Conservation (phyloP, 106 monocot species). For the Dioscorea alata region DNA sequence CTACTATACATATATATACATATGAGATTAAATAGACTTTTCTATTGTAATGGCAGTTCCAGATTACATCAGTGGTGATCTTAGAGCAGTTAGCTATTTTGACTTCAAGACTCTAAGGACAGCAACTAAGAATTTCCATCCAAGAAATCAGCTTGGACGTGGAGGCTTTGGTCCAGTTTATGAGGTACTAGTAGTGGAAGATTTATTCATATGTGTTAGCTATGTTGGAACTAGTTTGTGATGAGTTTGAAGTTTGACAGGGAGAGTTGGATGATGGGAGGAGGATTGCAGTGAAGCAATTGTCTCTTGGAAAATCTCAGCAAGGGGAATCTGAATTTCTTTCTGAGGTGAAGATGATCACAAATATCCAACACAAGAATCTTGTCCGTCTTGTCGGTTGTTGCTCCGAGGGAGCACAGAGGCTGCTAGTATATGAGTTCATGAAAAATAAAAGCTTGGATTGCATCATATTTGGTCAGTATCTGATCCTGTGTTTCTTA, state of each 20-base stretch:
- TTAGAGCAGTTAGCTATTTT: slow-evolving; percentile 33
- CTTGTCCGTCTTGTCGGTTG: slow-evolving; percentile 43
- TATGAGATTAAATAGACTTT: not conserved
- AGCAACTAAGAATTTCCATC: slow-evolving; percentile 40
- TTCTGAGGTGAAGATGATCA: slow-evolving; percentile 41
- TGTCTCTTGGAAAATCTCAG: slow-evolving; percentile 35
- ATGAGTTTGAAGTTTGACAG: slow-evolving; percentile 8
- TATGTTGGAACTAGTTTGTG: not conserved
- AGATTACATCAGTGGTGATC: slow-evolving; percentile 11
- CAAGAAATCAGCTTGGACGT: slow-evolving; percentile 38
- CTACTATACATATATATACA: not conserved
- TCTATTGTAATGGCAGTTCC: slow-evolving; percentile 6
- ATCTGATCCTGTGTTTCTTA: not conserved
- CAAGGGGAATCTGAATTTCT: slow-evolving; percentile 59
- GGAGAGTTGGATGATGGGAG: slow-evolving; percentile 37
- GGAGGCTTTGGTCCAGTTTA: slow-evolving; percentile 52
- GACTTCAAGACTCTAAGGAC: slow-evolving; percentile 35
- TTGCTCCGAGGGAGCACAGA: slow-evolving; percentile 40
- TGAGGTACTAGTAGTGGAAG: slow-evolving; percentile 24
- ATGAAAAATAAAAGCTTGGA: slow-evolving; percentile 57
- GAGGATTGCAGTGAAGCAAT: slow-evolving; percentile 47
- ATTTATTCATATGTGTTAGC: not conserved
- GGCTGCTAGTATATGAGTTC: slow-evolving; percentile 54
- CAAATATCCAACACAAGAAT: slow-evolving; percentile 56
- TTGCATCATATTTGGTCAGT: slow-evolving; percentile 30